phyloP scores from a whole-genome alignment of 768 basidiomycete species.

The Suillus paluster region DNA sequence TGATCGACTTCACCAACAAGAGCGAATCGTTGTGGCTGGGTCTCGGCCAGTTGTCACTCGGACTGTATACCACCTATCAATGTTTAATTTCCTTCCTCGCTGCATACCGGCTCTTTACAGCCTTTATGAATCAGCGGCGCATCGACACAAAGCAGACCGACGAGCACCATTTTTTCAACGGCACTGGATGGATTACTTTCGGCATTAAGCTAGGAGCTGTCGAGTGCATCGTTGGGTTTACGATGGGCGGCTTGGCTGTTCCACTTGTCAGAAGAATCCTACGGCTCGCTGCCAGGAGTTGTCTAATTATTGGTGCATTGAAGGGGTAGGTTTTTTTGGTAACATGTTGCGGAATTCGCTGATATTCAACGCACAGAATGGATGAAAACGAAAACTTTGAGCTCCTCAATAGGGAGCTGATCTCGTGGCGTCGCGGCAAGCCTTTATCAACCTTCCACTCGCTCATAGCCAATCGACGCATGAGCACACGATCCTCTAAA shows the following conservation, averaged over 20 bases:
- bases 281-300: slow-evolving; percentile 55
- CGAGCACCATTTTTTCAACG: slow-evolving; percentile 55
- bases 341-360: neutral
- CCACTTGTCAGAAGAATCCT: slow-evolving; percentile 61
- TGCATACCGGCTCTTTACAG: slow-evolving; percentile 59
- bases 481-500: slow-evolving; percentile 57
- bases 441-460: slow-evolving; percentile 46
- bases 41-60: slow-evolving; percentile 64
- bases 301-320: slow-evolving; percentile 62
- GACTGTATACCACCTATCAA: slow-evolving; percentile 61
- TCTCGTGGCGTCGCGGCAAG: slow-evolving; percentile 21
- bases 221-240: slow-evolving; percentile 70
- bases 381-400: slow-evolving; percentile 59
- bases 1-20: slow-evolving; percentile 46
- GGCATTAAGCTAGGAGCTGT: slow-evolving; percentile 66
- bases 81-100: slow-evolving; percentile 59
- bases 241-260: slow-evolving; percentile 53
- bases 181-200: slow-evolving; percentile 66
- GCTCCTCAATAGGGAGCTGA: slow-evolving; percentile 46
- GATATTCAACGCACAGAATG: slow-evolving; percentile 33
- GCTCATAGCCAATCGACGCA: slow-evolving; percentile 59
- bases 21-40: slow-evolving; percentile 53
- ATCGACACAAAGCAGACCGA: slow-evolving; percentile 52
- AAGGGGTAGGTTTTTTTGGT: slow-evolving; percentile 60
- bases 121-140: slow-evolving; percentile 52